Base-by-base conservation (phyloP, 352 stramenopile species). In the Albugo laibachii region DNA sequence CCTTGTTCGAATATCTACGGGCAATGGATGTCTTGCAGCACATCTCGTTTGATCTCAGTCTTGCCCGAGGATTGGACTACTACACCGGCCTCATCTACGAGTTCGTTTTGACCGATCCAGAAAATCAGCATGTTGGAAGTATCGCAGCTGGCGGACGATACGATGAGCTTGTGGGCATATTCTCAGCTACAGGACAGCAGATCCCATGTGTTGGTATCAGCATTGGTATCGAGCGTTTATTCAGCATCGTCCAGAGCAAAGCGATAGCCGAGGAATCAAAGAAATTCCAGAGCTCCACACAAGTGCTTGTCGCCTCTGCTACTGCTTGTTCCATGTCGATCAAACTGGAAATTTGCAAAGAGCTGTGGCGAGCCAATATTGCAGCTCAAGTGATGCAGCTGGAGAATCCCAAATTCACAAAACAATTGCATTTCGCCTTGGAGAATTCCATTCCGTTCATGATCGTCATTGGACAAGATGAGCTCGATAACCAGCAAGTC, bases 41-140 rank as follows among this genome's bases (percentile, higher is more conserved):
- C 53, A 80, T 97, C 47, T 94, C 83, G 21, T 98, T 99, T 55
- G 95, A 99, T 53, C 63, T 99, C 36, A 96, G 79, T 58, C 73
- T 99, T 40, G 95, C 95, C 13, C 83, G 95, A 21, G 95, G 95
- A 19, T 70, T 99, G 12, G 94, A 98, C 66, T 99, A 99, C 80
- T 99, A 99, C 71, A 99, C 94, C 13, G 95, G 95, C 13, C 69
- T 99, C 40, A 99, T 99, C 61, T 99, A 99, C 65, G 95, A 99
- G 69, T 97, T 95, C 46, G 89, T 99, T 24, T 80, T 97, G 20
- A 19, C 20, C 8, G 38, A 43, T 24, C 69, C 83, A 42, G 89
- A 78, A 51, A 82, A 63, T 20, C 67, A 85, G 52, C 82, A 97
- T 56, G 92, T 99, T 24, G 95, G 95, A 44, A 97, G 87, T 42